phyloP scores from a whole-genome alignment of 768 basidiomycete species.

The Strobilomyces dryophilus region DNA sequence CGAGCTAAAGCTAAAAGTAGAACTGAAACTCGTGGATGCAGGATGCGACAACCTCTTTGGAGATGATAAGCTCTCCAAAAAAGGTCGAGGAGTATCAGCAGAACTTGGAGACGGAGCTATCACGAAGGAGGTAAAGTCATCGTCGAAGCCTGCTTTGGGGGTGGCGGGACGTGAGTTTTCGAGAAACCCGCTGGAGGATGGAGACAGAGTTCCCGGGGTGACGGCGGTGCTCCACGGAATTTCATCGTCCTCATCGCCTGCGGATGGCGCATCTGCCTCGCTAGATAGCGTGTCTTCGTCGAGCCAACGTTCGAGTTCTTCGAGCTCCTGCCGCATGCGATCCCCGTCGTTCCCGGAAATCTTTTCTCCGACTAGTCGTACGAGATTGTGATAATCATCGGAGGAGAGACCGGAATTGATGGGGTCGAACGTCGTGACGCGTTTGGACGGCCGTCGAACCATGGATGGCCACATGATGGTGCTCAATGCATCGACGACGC shows the following conservation, averaged over 20 bases:
- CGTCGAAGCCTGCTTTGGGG: slow-evolving; percentile 55
- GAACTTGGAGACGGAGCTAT: slow-evolving; percentile 43
- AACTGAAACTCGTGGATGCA: slow-evolving; percentile 20
- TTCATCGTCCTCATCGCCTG: slow-evolving; percentile 14
- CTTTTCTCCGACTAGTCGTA: slow-evolving; percentile 17
- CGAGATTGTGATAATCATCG: slow-evolving; percentile 20
- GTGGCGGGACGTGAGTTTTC: slow-evolving; percentile 28
- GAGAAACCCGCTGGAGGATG: slow-evolving; percentile 19
- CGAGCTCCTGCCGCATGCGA: slow-evolving; percentile 48
- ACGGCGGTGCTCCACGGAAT: slow-evolving; percentile 41
- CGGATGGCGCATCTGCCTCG: slow-evolving; percentile 15
- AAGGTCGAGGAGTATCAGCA: background rate
- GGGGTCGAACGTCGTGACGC: background rate
- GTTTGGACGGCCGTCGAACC: slow-evolving; percentile 28
- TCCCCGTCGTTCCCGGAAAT: slow-evolving; percentile 27
- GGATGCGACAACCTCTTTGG: slow-evolving; percentile 3
- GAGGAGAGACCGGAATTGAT: slow-evolving; percentile 6
- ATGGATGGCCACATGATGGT: slow-evolving; percentile 90
- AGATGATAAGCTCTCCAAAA: slow-evolving; percentile 1
- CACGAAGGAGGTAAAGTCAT: slow-evolving; percentile 76
- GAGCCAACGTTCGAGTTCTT: slow-evolving; percentile 60
- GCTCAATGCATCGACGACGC: slow-evolving; percentile 74
- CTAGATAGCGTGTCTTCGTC: slow-evolving; percentile 36
- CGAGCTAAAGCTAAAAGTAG: slow-evolving; percentile 27
- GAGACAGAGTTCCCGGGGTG: slow-evolving; percentile 28